Evolutionary conservation across 306 rosid species (phyloP).

Genomic region (Medicago truncatula): DNA sequence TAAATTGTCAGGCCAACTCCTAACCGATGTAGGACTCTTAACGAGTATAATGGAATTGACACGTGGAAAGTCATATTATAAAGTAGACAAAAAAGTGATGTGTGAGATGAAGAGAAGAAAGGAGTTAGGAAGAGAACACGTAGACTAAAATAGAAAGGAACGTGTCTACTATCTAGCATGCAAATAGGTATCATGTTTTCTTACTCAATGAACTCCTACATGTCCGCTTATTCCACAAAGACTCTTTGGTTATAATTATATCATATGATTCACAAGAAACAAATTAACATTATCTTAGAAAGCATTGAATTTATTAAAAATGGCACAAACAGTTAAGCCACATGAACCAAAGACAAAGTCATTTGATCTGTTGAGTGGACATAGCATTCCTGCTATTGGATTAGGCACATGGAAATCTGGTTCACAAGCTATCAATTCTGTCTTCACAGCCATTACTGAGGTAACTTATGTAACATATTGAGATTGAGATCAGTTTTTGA

Average conservation of each 20-base stretch:
- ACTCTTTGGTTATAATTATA: neutral
- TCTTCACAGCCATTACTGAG: slow-evolving; percentile 48
- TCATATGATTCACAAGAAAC: neutral
- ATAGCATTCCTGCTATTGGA: slow-evolving; percentile 57
- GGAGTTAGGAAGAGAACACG: neutral
- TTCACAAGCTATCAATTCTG: slow-evolving; percentile 51
- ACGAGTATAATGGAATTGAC: no score
- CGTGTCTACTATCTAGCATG: neutral
- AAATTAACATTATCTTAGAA: neutral
- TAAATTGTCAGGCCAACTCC: no score
- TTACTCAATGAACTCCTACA: slow-evolving; percentile 3
- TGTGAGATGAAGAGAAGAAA: no score
- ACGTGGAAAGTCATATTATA: no score
- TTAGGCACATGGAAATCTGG: slow-evolving; percentile 66
- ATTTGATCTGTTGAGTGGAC: slow-evolving; percentile 55
- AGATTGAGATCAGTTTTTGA: no score
- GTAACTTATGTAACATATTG: slow-evolving; percentile 17
- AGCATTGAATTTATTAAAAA: neutral
- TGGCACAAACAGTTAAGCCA: slow-evolving; percentile 47
- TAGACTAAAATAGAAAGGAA: neutral
- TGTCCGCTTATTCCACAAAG: neutral
- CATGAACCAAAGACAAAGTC: slow-evolving; percentile 49
- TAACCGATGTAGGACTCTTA: no score
- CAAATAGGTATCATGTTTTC: neutral
- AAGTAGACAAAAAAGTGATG: no score